phyloP scores from a whole-genome alignment of 768 basidiomycete genomes.

The Amanita rubescens region DNA sequence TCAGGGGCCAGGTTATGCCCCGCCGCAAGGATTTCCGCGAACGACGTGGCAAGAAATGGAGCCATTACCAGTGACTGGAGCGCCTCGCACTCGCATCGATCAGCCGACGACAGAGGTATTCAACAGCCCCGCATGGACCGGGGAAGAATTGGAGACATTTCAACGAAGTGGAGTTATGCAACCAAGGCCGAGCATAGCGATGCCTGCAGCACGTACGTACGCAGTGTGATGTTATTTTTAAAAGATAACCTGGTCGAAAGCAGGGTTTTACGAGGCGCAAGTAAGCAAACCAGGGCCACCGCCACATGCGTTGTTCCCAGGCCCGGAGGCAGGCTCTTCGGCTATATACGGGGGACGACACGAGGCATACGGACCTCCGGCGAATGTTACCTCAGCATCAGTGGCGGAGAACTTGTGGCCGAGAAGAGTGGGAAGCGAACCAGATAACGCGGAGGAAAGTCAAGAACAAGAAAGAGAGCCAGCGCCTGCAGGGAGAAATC shows the following conservation, averaged over 20 bases:
- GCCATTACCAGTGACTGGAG: slow-evolving; percentile 29
- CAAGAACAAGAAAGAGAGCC: slow-evolving; percentile 3
- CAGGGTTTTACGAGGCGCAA: slow-evolving; percentile 5
- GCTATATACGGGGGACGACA: slow-evolving; percentile 4
- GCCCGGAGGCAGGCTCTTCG: slow-evolving; percentile 2
- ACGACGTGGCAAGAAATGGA: slow-evolving; percentile 24
- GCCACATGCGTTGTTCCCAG: slow-evolving; percentile 7
- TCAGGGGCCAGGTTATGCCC: slow-evolving; percentile 12
- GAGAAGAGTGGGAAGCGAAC: not conserved
- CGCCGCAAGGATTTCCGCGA: slow-evolving; percentile 12
- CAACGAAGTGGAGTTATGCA: not conserved
- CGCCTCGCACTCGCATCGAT: slow-evolving; percentile 14
- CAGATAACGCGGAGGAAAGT: not conserved
- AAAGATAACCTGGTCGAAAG: not conserved
- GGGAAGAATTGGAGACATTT: not conserved
- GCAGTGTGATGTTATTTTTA: not conserved
- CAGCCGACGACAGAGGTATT: slow-evolving; percentile 7
- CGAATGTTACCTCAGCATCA: not conserved
- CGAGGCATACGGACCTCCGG: not conserved
- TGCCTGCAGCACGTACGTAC: slow-evolving; percentile 4
- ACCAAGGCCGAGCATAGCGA: not conserved
- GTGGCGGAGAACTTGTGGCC: not conserved
- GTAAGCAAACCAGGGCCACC: slow-evolving; percentile 3
- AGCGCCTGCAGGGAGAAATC: slow-evolving; percentile 23
- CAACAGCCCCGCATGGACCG: slow-evolving; percentile 3